Base-by-base conservation (phyloP, 805 yeast genomes). In the Ogataea thermomethanolica region DNA sequence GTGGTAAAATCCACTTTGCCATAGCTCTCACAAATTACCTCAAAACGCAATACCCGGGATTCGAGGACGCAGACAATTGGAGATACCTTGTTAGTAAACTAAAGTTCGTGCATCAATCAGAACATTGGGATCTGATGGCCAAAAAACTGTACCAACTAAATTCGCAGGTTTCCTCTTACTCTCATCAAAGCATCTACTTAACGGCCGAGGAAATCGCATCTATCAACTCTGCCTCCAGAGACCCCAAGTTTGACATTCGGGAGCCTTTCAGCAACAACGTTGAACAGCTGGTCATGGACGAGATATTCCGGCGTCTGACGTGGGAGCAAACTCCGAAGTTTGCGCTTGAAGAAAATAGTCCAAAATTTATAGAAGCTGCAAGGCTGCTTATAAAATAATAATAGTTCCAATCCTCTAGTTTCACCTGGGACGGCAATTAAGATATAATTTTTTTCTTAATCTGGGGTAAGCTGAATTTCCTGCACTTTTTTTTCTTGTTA, bases 11-110 rank as follows among this genome's bases (percentile, higher is more conserved):
- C 22, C 44, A 47, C 35, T 35, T 37, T 28, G 45, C 49, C 10
- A 38, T 47, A 14, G 53, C 53, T 7, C 23, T 49, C 35, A 37
- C 39, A 11, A 43, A 49, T 20, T 38, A 33, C 23, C 15, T 47
- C 5, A 31, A 37, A 11, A 12, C 11, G n/a, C 5, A 21, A 9
- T 43, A 12, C 25, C 45, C 44, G 5, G 30, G 30, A 11, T 41
- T 31, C 23, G 46, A 47, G 25, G 47, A 40, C 24, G 39, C 13
- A 9, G 30, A 37, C 5, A 40, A 34, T 21, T 45, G 48, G 45
- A 29, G 25, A 29, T 34, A 24, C 31, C 26, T 42, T 26, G 14
- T 39, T 10, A 31, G 34, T 22, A 11, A 40, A 12, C 14, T 47
- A 5, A 12, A 24, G 1, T 27, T 39, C 10, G 15, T 34, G 22